A percentile compares a stretch with the other conserved stretches of the same genome.
Conservation (phyloP, 495 filamentous ascomycete species). For the Penicillium soppii region DNA sequence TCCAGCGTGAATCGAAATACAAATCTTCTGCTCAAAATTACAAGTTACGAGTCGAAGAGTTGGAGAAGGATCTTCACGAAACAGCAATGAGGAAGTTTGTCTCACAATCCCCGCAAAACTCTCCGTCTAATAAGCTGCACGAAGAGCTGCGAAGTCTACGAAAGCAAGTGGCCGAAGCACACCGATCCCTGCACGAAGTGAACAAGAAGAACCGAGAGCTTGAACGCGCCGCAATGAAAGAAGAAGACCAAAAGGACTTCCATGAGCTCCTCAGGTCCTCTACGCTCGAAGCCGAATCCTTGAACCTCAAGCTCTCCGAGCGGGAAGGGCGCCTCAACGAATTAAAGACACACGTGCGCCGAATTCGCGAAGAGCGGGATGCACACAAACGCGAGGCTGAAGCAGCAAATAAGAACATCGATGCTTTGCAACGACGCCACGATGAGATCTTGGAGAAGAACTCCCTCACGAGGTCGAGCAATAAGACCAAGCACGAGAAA, state of each 20-base stretch:
- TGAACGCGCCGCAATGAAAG: constrained; percentile 45
- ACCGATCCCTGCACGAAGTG: constrained; percentile 58
- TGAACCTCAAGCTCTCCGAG: constrained; percentile 56
- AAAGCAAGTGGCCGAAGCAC: constrained; percentile 60
- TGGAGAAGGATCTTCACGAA: constrained; percentile 58
- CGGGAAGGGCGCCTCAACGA: constrained; percentile 54
- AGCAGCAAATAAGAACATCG: constrained; percentile 50
- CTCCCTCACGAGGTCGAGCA: constrained; percentile 36
- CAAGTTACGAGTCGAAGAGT: constrained; percentile 52
- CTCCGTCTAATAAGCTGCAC: constrained; percentile 56
- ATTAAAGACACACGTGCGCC: constrained; percentile 53
- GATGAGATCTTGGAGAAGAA: constrained; percentile 51
- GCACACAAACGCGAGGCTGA: constrained; percentile 48
- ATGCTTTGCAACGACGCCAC: constrained; percentile 52
- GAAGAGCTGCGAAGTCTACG: constrained; percentile 62
- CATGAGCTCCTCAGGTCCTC: constrained; percentile 64
- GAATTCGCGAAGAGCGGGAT: constrained; percentile 60
- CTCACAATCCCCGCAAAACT: constrained; percentile 43
- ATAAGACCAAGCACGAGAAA: constrained; percentile 62
- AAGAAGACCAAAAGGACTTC: constrained; percentile 64
- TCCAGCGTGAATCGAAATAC: constrained; percentile 62
- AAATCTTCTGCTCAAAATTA: constrained; percentile 53
- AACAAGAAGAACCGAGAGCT: constrained; percentile 50
- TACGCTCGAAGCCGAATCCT: constrained; percentile 65
- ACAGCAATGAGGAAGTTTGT: constrained; percentile 50